A percentile compares a stretch with the other conserved stretches of the same genome.
Conservation (phyloP, 2,329 filamentous ascomycete genomes). For the Alternaria longipes region DNA sequence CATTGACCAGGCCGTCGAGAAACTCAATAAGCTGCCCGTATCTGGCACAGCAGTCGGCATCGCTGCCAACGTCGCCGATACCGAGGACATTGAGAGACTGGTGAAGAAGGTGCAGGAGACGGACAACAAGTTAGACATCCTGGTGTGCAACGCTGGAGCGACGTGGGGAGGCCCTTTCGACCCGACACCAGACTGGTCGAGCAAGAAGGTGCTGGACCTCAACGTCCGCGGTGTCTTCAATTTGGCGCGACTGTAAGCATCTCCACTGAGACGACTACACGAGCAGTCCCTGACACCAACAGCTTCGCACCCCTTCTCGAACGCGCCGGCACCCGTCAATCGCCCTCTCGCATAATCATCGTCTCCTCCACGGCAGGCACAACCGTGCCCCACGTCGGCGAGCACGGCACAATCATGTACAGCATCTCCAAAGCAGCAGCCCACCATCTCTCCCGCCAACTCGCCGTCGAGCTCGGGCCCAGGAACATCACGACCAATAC, state of each 20-base stretch:
- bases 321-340: slow-evolving; percentile 38
- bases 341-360: slow-evolving; percentile 52
- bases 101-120: slow-evolving; percentile 45
- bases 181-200: slow-evolving; percentile 47
- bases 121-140: slow-evolving; percentile 47
- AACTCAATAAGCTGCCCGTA: slow-evolving; percentile 51
- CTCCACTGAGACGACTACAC: too few relatives aligned
- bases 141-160: slow-evolving; percentile 53
- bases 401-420: slow-evolving; percentile 53
- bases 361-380: slow-evolving; percentile 49
- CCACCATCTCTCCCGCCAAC: slow-evolving; percentile 50
- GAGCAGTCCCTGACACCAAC: neutral
- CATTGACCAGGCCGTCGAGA: slow-evolving; percentile 51
- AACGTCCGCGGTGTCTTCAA: slow-evolving; percentile 55
- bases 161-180: slow-evolving; percentile 54
- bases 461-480: slow-evolving; percentile 53
- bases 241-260: slow-evolving; percentile 45
- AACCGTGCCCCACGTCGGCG: slow-evolving; percentile 50
- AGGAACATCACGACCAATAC: slow-evolving; percentile 53
- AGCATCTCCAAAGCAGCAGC: slow-evolving; percentile 53
- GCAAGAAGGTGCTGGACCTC: slow-evolving; percentile 50
- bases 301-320: slow-evolving; percentile 51
- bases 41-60: slow-evolving; percentile 47
- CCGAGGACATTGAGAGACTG: slow-evolving; percentile 47
- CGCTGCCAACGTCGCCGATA: slow-evolving; percentile 51